A percentile compares a stretch with the other conserved stretches of the same genome.
These are phyloP conservation scores for Fusarium clavum DNA, from an alignment of 2,329 filamentous ascomycete genomes.

Conservation along the genomic window DNA sequence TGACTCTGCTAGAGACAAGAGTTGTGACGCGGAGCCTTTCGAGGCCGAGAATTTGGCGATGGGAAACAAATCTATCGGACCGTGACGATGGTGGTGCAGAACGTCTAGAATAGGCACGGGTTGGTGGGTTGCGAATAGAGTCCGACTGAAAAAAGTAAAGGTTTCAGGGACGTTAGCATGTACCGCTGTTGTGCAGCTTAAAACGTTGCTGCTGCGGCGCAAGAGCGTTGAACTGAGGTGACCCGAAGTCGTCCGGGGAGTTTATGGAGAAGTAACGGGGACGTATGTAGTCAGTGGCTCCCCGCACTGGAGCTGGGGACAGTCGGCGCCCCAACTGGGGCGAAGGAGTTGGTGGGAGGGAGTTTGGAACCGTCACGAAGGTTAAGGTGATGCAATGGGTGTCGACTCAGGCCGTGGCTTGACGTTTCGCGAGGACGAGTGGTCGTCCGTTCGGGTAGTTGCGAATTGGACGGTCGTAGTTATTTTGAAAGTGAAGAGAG, in stretches of 20 bases:
- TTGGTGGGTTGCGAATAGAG: constrained; percentile 5
- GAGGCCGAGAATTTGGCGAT: constrained; percentile 30
- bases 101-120: constrained; percentile 6
- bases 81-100: constrained; percentile 5
- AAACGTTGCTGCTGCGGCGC: constrained; percentile 30
- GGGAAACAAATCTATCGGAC: constrained; percentile 24
- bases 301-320: constrained; percentile 44
- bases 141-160: constrained; percentile 13
- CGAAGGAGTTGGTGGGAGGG: constrained; percentile 17
- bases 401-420: constrained; percentile 4
- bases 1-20: constrained; percentile 41
- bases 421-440: constrained; percentile 15
- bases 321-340: constrained; percentile 39
- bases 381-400: constrained; percentile 9
- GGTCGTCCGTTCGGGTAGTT: constrained; percentile 4
- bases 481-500: constrained; percentile 28
- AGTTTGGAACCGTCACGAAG: constrained; percentile 26
- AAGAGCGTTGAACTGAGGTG: constrained; percentile 35
- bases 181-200: constrained; percentile 25
- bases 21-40: constrained; percentile 29
- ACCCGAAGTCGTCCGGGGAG: constrained; percentile 37
- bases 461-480: constrained; percentile 15
- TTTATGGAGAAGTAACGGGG: constrained; percentile 43
- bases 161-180: constrained; percentile 27
- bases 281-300: constrained; percentile 43